phyloP scores from a whole-genome alignment of 345 rosid species.

The Lagerstroemia speciosa region DNA sequence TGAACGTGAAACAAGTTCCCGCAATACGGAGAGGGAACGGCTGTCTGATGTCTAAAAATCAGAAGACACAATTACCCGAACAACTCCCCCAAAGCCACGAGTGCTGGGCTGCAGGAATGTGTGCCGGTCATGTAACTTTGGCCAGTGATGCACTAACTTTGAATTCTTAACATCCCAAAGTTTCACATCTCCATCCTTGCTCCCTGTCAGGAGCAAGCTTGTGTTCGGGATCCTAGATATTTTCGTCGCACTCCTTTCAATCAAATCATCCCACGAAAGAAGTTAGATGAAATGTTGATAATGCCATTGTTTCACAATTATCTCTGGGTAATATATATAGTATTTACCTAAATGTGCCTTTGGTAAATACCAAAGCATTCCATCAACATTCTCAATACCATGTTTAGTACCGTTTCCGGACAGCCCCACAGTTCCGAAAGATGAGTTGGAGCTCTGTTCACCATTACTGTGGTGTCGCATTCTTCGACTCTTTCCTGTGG shows the following conservation, averaged over 20 bases:
- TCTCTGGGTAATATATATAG: neutral
- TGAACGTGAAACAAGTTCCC: neutral
- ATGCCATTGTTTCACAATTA: neutral
- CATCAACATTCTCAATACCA: constrained; percentile 49
- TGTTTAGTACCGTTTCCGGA: constrained; percentile 24
- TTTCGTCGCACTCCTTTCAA: constrained; percentile 74
- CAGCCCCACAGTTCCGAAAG: constrained; percentile 22
- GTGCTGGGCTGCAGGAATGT: constrained; percentile 74
- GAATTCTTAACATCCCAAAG: constrained; percentile 95
- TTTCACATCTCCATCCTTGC: constrained; percentile 96
- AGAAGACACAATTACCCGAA: constrained; percentile 39
- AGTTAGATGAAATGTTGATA: neutral
- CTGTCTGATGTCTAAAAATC: neutral
- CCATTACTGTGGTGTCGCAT: constrained; percentile 34
- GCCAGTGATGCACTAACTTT: constrained; percentile 69
- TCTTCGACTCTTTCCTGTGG: constrained; percentile 73
- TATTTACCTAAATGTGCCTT: constrained; percentile 86
- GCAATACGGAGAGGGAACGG: neutral
- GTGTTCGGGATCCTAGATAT: constrained; percentile 67
- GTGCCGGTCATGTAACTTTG: constrained; percentile 84
- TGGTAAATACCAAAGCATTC: constrained; percentile 97
- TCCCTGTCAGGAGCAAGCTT: constrained; percentile 85
- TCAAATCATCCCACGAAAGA: constrained; percentile 6
- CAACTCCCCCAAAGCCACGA: constrained; percentile 80
- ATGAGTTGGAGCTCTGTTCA: constrained; percentile 24